These are phyloP conservation scores for Paramecium sonneborni DNA, from an alignment of 73 alveolate species.

Conservation along the genomic window DNA sequence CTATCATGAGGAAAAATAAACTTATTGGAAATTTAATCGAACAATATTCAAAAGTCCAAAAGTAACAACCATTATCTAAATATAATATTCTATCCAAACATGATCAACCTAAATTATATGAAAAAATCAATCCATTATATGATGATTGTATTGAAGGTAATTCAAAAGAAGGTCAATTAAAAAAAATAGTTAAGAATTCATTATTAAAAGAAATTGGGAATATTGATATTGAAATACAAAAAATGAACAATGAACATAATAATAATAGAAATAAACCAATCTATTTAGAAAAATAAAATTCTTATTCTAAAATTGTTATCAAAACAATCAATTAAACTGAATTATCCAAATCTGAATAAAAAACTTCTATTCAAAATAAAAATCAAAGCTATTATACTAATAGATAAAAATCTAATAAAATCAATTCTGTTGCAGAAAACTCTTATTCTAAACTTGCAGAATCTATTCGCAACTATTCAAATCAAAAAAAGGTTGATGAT, in stretches of 20 bases:
- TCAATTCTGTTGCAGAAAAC: background rate
- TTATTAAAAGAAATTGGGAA: background rate
- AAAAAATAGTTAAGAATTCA: background rate
- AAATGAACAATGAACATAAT: background rate
- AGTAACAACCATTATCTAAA: background rate
- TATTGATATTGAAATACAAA: conserved; percentile 2
- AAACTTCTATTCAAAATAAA: background rate
- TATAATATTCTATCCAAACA: background rate
- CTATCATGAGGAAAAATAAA: background rate
- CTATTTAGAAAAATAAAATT: background rate
- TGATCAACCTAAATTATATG: background rate
- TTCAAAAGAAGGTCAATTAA: background rate
- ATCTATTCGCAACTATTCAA: background rate
- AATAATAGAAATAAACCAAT: background rate
- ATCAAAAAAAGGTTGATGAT: background rate
- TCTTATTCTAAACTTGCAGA: conserved; percentile 3
- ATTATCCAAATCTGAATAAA: background rate
- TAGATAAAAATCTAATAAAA: background rate
- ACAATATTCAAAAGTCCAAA: background rate
- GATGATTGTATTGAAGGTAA: background rate
- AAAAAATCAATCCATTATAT: background rate
- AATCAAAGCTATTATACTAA: background rate
- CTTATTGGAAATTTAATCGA: background rate
- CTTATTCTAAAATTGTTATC: background rate
- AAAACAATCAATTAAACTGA: background rate